Base-by-base conservation (phyloP, 495 filamentous ascomycete genomes). In the Lindgomyces ingoldianus region DNA sequence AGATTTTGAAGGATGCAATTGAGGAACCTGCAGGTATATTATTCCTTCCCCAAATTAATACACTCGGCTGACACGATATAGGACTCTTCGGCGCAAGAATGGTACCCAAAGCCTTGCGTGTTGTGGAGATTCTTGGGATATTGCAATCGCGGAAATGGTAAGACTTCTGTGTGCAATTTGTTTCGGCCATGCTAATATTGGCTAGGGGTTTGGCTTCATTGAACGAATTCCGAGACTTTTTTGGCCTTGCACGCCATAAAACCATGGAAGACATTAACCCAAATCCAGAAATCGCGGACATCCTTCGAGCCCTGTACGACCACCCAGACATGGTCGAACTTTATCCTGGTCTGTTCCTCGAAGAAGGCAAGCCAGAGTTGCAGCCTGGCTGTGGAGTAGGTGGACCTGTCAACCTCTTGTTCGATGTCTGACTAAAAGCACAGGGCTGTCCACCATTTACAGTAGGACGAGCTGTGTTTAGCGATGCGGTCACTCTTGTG, bases 401-500 rank as follows among this genome's bases (percentile, higher is more conserved):
- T n/a, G n/a, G n/a, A n/a, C n/a, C n/a, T n/a, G n/a, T n/a, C n/a
- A n/a, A n/a, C n/a, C n/a, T n/a, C n/a, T n/a, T n/a, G n/a, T n/a
- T n/a, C n/a, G n/a, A n/a, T n/a, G n/a, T n/a, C n/a, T n/a, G n/a
- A n/a, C n/a, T n/a, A n/a, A n/a, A n/a, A n/a, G n/a, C n/a, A n/a
- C n/a, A n/a, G n/a, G n/a, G n/a, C n/a, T n/a, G n/a, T n/a, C n/a
- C n/a, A n/a, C n/a, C n/a, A n/a, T n/a, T n/a, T n/a, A n/a, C n/a
- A n/a, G n/a, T 27, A 95, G 85, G 89, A 0, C 84, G 89, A 64
- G 88, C 88, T 1, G 87, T 96, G 58, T 79, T 96, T 9, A 91
- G 89, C 0, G 91, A 96, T 73, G 91, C 91, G 1, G 88, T 91
- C 14, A 84, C 85, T 42, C 77, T 95, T n/a, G 90, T 94, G 36